Evolutionary conservation across 192 early-diverging fungal genomes (phyloP).

Genomic region (Umbelopsis sp.): DNA sequence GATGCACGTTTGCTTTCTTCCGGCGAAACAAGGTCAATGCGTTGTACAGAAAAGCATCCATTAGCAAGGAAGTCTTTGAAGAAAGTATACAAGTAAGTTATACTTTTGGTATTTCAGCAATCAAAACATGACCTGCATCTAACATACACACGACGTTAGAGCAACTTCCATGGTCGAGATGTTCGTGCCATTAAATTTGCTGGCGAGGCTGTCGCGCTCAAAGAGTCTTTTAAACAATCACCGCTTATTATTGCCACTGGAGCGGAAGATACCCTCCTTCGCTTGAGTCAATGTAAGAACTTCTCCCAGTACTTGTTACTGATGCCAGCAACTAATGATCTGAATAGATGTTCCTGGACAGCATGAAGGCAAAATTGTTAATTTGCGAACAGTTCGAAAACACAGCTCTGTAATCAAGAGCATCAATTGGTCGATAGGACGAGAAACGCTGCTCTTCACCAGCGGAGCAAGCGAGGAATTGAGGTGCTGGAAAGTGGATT

Average conservation of each 20-base stretch:
- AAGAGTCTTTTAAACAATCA: slow-evolving; percentile 17
- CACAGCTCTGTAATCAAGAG: slow-evolving; percentile 60
- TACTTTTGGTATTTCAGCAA: no score
- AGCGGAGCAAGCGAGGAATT: slow-evolving; percentile 68
- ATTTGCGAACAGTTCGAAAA: slow-evolving; percentile 41
- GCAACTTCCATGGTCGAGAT: slow-evolving; percentile 63
- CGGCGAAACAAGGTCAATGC: slow-evolving; percentile 56
- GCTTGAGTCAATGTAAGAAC: slow-evolving; percentile 56
- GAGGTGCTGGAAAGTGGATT: slow-evolving; percentile 63
- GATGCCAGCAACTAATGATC: not conserved
- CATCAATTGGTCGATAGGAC: slow-evolving; percentile 38
- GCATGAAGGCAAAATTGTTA: slow-evolving; percentile 15
- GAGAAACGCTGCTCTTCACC: slow-evolving; percentile 54
- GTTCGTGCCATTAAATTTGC: slow-evolving; percentile 55
- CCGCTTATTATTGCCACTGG: slow-evolving; percentile 59
- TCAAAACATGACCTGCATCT: not conserved
- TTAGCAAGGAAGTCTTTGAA: slow-evolving; percentile 46
- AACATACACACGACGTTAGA: not conserved
- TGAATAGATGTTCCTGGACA: slow-evolving; percentile 26
- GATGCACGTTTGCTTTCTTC: slow-evolving; percentile 61
- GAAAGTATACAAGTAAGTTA: slow-evolving; percentile 53
- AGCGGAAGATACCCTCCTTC: slow-evolving; percentile 57
- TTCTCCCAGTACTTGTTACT: not conserved
- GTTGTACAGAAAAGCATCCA: slow-evolving; percentile 45
- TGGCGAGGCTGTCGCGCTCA: not conserved